Evolutionary conservation across 2,329 filamentous ascomycete genomes (phyloP).

Genomic region (Cercospora citrullina): DNA sequence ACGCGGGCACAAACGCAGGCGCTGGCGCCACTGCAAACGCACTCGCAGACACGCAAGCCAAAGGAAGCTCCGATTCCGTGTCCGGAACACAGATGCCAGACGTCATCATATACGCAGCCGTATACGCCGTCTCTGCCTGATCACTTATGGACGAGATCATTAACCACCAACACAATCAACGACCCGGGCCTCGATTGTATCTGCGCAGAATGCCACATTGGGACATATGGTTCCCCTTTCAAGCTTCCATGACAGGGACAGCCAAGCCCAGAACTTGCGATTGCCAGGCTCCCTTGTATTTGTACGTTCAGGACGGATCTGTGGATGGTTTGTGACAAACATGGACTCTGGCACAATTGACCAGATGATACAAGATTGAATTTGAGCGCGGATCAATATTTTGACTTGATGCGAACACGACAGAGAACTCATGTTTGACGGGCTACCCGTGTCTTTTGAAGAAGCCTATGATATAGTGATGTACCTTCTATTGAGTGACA

Average conservation of each 20-base stretch:
- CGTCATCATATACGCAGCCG: conserved; percentile 19
- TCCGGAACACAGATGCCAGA: conserved; percentile 21
- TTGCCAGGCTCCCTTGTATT: not conserved
- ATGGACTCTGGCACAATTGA: not conserved
- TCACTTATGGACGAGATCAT: not conserved
- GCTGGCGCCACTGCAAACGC: not conserved
- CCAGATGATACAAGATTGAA: not conserved
- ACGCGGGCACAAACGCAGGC: not conserved
- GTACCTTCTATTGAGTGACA: not conserved
- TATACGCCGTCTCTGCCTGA: conserved; percentile 20
- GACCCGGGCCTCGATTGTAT: not conserved
- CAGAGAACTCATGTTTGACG: not conserved
- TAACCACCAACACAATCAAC: not conserved
- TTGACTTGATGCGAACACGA: not conserved
- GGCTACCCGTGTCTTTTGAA: not conserved
- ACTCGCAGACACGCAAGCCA: not conserved
- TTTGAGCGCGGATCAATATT: not conserved
- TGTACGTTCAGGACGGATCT: not conserved
- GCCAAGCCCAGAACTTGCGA: not conserved
- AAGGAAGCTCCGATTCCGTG: not conserved
- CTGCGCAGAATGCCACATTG: not conserved
- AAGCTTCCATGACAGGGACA: not conserved
- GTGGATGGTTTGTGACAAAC: not conserved
- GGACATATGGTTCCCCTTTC: not conserved
- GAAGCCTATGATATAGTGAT: not conserved